Conservation (phyloP, 192 early-diverging fungal genomes). For the Umbelopsis ramanniana region DNA sequence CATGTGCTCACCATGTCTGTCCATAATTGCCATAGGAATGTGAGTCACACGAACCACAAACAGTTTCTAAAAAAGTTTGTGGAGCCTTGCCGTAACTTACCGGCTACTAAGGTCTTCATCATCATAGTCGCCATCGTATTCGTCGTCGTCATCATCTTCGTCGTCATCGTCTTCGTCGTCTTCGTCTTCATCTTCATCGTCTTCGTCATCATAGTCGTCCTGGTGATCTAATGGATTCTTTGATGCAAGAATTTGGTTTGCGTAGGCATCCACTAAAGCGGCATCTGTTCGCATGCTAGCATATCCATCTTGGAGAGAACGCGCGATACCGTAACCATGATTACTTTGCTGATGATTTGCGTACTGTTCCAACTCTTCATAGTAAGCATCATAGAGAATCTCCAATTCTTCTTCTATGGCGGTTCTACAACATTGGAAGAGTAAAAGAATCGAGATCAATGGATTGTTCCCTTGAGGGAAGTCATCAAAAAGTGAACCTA, state of each 20-base stretch:
- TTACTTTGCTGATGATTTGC: conserved; percentile 72
- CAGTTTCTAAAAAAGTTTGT: too few relatives aligned
- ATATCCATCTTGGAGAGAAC: conserved; percentile 21
- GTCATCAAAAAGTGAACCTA: conserved; percentile 35
- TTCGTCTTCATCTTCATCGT: conserved; percentile 49
- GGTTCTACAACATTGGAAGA: conserved; percentile 46
- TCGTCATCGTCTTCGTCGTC: conserved; percentile 55
- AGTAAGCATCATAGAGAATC: conserved; percentile 86
- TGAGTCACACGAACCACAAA: not conserved
- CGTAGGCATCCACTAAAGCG: conserved; percentile 15
- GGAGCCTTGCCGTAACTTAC: not conserved
- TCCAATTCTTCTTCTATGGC: conserved; percentile 89
- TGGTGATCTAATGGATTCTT: conserved; percentile 28
- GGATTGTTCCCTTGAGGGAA: not conserved
- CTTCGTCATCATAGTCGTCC: conserved; percentile 53
- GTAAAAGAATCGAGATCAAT: not conserved
- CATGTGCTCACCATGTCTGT: not conserved
- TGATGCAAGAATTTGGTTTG: not conserved
- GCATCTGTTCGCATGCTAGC: conserved; percentile 17
- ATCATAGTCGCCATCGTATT: conserved; percentile 64
- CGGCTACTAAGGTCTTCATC: conserved; percentile 48
- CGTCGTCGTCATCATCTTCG: conserved; percentile 57
- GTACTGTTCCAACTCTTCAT: conserved; percentile 86
- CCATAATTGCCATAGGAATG: too few relatives aligned
- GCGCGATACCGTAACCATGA: conserved; percentile 25